Base-by-base conservation (phyloP, 768 basidiomycete species). In the Termitomyces sp. region DNA sequence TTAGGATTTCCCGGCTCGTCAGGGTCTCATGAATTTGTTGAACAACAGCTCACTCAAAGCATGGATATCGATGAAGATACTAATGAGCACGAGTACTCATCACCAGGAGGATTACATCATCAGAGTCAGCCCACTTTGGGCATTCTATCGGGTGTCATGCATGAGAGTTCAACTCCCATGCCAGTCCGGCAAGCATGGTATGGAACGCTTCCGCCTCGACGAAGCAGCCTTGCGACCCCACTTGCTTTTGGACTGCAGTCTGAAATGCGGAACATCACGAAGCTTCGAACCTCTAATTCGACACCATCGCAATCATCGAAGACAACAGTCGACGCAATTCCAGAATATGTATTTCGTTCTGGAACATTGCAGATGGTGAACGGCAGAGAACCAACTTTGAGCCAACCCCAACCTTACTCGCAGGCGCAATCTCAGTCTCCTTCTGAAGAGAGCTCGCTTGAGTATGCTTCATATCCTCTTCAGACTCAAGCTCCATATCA, bases 401-500 rank as follows among this genome's bases (percentile, higher is more conserved):
- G 41, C 18, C 48, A 59, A 22, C 56, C 58, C 15, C 61, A 61
- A 30, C 15, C 34, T 31, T 13, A 53, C 52, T 61, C 58, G 16
- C 61, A 64, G 48, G 56, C 61, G 6, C 66, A 67, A 41, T 67
- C 65, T 4, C 67, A 67, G 48, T 63, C 59, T 12, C 62, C 66
- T 49, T 55, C 64, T 5, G 61, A 64, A 42, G 59, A 48, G 6
- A 58, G 58, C 54, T 64, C 63, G 20, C 60, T 63, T 41, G 62
- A 71, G 44, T 69, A 68, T 18, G 56, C 58, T n/a, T 73, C 71
- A 12, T 75, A 77, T 20, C 68, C 75, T 31, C 66, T 82, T 45
- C 81, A 78, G 62, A 83, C 82, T 2, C 83, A 85, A 64, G 81
- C 83, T 31, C 79, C 80, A 4, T 84, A 84, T 61, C 68, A 71